phyloP scores from a whole-genome alignment of 768 basidiomycete species.

The Collybiopsis luxurians region DNA sequence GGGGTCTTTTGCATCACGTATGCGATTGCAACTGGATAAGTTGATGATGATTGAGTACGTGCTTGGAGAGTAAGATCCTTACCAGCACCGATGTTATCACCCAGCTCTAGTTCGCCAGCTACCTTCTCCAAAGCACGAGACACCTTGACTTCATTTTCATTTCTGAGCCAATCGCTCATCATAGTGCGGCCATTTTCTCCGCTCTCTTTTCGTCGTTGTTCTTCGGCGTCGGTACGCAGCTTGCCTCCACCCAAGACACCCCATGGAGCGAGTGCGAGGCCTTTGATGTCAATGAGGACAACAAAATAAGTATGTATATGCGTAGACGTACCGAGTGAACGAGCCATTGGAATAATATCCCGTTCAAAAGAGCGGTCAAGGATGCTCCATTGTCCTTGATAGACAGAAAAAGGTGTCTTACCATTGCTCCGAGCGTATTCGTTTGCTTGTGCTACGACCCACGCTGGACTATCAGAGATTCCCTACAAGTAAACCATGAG shows the following conservation, averaged over 20 bases:
- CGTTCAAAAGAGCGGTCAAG: conserved; percentile 36
- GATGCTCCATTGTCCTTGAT: conserved; percentile 34
- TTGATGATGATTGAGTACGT: background rate
- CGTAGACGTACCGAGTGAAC: conserved; percentile 4
- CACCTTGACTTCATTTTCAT: conserved; percentile 28
- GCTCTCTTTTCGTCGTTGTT: conserved; percentile 15
- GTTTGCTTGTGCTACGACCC: conserved; percentile 32
- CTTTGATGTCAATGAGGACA: conserved; percentile 11
- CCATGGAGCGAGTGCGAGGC: conserved; percentile 42
- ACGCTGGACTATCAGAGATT: conserved; percentile 30
- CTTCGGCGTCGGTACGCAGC: conserved; percentile 37
- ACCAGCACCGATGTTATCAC: background rate
- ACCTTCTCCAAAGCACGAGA: conserved; percentile 35
- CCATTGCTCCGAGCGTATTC: conserved; percentile 21
- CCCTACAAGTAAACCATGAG: conserved; percentile 9
- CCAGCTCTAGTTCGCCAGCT: conserved; percentile 30
- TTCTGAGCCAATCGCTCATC: conserved; percentile 29
- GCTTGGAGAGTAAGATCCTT: background rate
- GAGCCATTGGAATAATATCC: conserved; percentile 38
- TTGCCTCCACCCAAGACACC: conserved; percentile 38
- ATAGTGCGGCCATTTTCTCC: conserved; percentile 21
- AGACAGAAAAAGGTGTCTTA: conserved; percentile 42
- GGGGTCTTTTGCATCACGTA: conserved; percentile 12
- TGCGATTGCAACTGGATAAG: conserved; percentile 23
- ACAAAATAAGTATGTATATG: background rate